A percentile compares a stretch with the other conserved stretches of the same genome.
Conservation (phyloP, 2,329 filamentous ascomycete genomes). For the Pseudogymnoascus sp. region DNA sequence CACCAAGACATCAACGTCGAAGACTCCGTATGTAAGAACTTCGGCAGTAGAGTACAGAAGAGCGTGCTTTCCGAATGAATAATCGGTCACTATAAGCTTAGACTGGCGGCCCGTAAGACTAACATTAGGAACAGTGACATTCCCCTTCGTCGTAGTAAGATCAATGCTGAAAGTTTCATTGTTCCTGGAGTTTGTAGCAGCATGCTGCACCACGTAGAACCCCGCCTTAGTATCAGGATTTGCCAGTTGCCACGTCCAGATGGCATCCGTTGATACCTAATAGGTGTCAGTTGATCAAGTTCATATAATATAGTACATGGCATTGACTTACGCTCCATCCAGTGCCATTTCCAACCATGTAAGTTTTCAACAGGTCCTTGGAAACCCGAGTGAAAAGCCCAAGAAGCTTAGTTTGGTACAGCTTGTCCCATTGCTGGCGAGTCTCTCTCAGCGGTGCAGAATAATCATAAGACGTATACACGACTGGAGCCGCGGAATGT, state of each 20-base stretch:
- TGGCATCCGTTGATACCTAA: constrained; percentile 30
- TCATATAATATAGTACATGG: too few species aligned
- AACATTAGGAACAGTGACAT: constrained; percentile 38
- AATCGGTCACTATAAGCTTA: constrained; percentile 50
- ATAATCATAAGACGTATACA: constrained; percentile 42
- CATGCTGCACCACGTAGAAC: constrained; percentile 46
- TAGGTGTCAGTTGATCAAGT: constrained; percentile 11
- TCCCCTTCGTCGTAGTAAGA: constrained; percentile 41
- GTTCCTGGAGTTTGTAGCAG: constrained; percentile 37
- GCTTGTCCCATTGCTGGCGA: constrained; percentile 44
- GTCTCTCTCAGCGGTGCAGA: constrained; percentile 47
- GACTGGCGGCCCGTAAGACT: constrained; percentile 45
- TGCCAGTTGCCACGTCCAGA: constrained; percentile 46
- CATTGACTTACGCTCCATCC: constrained; percentile 36
- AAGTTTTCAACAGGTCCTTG: constrained; percentile 42
- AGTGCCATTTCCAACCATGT: constrained; percentile 50
- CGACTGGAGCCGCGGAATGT: constrained; percentile 38
- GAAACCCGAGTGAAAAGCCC: constrained; percentile 48
- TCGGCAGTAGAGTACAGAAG: constrained; percentile 47
- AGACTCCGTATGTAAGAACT: constrained; percentile 41
- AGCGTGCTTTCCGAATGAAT: constrained; percentile 39
- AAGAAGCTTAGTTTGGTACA: constrained; percentile 49
- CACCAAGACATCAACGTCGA: constrained; percentile 41
- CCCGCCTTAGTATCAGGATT: constrained; percentile 44
- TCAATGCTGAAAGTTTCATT: constrained; percentile 41